Conservation (phyloP, 2,329 filamentous ascomycete genomes). For the Colletotrichum agaves region DNA sequence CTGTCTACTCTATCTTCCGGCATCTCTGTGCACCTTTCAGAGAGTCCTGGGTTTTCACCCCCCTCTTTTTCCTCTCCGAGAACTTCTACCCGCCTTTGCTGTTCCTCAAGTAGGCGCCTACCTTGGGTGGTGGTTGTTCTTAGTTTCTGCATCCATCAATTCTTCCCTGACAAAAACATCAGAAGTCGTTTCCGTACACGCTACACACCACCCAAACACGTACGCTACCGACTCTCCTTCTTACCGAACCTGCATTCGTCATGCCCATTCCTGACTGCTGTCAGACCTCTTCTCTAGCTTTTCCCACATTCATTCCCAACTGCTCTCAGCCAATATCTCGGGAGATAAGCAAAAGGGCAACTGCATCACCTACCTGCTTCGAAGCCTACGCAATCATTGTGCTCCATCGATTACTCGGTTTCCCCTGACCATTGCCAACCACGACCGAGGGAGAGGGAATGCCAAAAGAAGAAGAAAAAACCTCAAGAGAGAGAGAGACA, state of each 20-base stretch:
- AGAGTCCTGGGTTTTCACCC: no score
- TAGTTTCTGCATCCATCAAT: no score
- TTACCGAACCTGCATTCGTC: constrained; percentile 31
- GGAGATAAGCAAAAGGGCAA: constrained; percentile 5
- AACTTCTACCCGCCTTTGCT: no score
- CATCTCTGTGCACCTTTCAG: no score
- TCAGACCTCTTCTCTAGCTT: constrained; percentile 5
- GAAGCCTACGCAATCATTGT: constrained; percentile 2
- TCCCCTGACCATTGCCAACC: not conserved
- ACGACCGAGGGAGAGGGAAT: not conserved
- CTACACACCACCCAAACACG: not conserved
- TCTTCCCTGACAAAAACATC: no score
- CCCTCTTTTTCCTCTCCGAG: no score
- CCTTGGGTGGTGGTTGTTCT: no score
- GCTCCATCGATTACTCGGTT: constrained; percentile 30
- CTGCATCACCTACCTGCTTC: not conserved
- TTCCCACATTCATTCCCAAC: not conserved
- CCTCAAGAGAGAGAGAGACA: not conserved
- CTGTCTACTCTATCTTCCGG: no score
- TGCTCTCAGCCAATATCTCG: not conserved
- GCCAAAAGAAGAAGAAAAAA: not conserved
- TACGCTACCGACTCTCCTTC: constrained; percentile 7
- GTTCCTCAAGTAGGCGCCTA: no score
- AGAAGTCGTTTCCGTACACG: no score
- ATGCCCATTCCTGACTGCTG: constrained; percentile 16